Base-by-base conservation (phyloP, 805 yeast genomes). In the Starmerella bombicola region DNA sequence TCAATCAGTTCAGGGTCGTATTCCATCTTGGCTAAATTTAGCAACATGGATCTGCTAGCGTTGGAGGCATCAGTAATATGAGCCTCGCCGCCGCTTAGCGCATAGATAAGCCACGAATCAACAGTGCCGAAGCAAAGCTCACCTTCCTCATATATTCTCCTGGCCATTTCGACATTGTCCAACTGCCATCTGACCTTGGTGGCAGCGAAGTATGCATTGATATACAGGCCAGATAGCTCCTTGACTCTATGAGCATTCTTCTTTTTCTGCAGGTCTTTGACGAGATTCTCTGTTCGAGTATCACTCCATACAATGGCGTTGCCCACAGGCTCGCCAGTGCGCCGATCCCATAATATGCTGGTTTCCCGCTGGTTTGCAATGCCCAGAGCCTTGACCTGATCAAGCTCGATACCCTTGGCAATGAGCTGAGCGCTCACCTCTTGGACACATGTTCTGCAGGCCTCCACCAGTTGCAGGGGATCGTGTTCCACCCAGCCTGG, bases 251-350 rank as follows among this genome's bases (percentile, higher is more conserved):
- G 73, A 48, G 80, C 70, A 37, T 67, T 68, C 24, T 71, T 76
- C 50, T 67, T 66, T 43, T 67, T 64, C 52, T 70, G 71, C 57
- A 79, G 67, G 49, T 75, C 71, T 47, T 72, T 71, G 39, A 84
- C 85, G 36, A 81, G 70, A 16, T 68, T 74, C 8, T 80, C 64
- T 30, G 93, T 88, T 56, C 97, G 73, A 30, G 93, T 81, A 63
- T 86, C 97, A 47, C 88, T 82, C 97, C 97, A 86, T 28, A 86
- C 93, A 59, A 86, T 83, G 55, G 95, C 96, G 58, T 81, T 78
- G 56, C 78, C 71, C 41, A 84, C 71, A 3, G 95, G 93, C 49
- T 66, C 64, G 30, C 95, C 95, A 2, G 95, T 84, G 39, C 67
- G 67, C 50, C 76, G 71, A 42, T 84, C 78, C 95, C 95, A 86